A percentile compares a stretch with the other conserved stretches of the same genome.
phyloP scores from a whole-genome alignment of 768 basidiomycete genomes.

The Calocera viscosa region DNA sequence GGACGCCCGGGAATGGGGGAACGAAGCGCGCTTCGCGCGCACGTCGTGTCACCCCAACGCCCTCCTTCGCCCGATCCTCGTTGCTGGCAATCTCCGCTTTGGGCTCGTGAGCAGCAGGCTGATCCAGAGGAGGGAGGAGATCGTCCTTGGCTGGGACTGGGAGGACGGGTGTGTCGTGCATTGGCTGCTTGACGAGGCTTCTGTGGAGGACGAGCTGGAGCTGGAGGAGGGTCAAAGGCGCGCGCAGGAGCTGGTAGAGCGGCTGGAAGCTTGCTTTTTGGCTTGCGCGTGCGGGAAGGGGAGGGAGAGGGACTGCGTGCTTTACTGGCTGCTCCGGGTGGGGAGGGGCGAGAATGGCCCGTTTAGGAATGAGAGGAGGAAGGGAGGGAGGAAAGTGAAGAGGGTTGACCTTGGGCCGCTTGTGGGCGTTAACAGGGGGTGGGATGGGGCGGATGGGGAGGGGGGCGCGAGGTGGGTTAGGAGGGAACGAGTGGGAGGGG shows the following conservation, averaged over 20 bases:
- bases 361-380: slow-evolving; percentile 19
- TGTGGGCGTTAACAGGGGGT: neutral
- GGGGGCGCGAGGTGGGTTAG: slow-evolving; percentile 12
- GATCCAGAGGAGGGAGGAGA: slow-evolving; percentile 67
- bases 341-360: slow-evolving; percentile 17
- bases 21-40: slow-evolving; percentile 48
- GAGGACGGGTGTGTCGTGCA: slow-evolving; percentile 84
- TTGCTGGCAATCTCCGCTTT: slow-evolving; percentile 41
- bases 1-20: slow-evolving; percentile 63
- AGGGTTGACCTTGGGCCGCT: slow-evolving; percentile 16
- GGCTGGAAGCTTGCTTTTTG: slow-evolving; percentile 14
- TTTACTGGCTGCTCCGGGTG: slow-evolving; percentile 10
- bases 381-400: slow-evolving; percentile 22
- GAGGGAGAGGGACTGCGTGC: slow-evolving; percentile 13
- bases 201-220: too few relatives aligned
- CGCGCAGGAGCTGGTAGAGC: slow-evolving; percentile 34
- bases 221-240: too few relatives aligned
- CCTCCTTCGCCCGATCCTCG: slow-evolving; percentile 45
- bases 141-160: slow-evolving; percentile 93
- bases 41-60: slow-evolving; percentile 57
- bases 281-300: slow-evolving; percentile 9
- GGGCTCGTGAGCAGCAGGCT: slow-evolving; percentile 69
- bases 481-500: neutral
- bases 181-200: slow-evolving; percentile 49
- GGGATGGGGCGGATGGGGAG: neutral